Conservation (phyloP, 768 basidiomycete species). For the Agaricus subrufescens region DNA sequence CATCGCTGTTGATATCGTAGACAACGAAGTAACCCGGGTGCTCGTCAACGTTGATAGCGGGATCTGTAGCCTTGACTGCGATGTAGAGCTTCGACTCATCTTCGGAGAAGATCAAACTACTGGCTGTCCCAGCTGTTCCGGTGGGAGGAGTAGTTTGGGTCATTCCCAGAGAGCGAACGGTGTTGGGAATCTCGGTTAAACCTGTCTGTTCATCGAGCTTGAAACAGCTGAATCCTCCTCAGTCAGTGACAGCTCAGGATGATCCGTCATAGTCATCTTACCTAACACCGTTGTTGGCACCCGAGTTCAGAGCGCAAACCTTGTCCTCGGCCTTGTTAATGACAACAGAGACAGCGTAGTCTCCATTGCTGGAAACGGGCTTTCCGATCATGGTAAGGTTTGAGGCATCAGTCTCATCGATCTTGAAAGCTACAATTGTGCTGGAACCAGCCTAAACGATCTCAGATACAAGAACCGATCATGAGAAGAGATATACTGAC, state of each 20-base stretch:
- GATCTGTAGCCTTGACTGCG: conserved; percentile 45
- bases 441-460: conserved; percentile 40
- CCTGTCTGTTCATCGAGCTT: conserved; percentile 36
- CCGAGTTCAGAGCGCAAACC: conserved; percentile 40
- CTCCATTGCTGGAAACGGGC: conserved; percentile 40
- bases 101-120: conserved; percentile 43
- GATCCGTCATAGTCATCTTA: conserved; percentile 15
- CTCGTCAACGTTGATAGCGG: conserved; percentile 8
- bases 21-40: conserved; percentile 34
- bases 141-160: conserved; percentile 49
- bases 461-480: not conserved
- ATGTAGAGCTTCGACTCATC: conserved; percentile 40
- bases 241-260: not conserved
- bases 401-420: conserved; percentile 36
- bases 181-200: conserved; percentile 34
- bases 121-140: conserved; percentile 41
- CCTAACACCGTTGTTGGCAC: conserved; percentile 37
- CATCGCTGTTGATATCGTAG: not conserved
- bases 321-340: conserved; percentile 26
- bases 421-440: conserved; percentile 33
- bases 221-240: conserved; percentile 30
- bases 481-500: conserved; percentile 15
- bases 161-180: conserved; percentile 36
- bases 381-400: conserved; percentile 39
- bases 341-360: conserved; percentile 45